Evolutionary conservation across 2,329 filamentous ascomycete genomes (phyloP).

Genomic region (Penicillium sp.): DNA sequence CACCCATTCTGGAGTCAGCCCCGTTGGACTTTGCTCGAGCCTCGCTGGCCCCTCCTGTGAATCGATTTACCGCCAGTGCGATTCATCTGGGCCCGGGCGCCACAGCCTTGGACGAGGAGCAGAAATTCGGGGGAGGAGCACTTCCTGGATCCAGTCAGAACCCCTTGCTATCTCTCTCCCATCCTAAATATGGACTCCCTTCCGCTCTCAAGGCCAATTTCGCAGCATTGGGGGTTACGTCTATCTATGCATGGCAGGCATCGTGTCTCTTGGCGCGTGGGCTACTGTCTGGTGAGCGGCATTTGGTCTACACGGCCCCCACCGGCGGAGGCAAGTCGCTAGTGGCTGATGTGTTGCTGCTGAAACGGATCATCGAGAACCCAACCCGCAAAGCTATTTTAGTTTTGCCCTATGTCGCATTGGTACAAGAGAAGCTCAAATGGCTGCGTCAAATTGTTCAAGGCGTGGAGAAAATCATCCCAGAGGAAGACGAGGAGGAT

Average conservation of each 20-base stretch:
- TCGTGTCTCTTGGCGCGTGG: constrained; percentile 71
- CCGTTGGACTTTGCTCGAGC: constrained; percentile 34
- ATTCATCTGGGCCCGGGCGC: constrained; percentile 34
- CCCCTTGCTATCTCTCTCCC: constrained; percentile 61
- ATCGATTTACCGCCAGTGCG: constrained; percentile 47
- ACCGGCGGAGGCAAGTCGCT: constrained; percentile 79
- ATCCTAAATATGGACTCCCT: constrained; percentile 68
- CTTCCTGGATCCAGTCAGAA: constrained; percentile 45
- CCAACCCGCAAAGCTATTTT: constrained; percentile 70
- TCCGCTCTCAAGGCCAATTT: constrained; percentile 66
- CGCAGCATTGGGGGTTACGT: constrained; percentile 66
- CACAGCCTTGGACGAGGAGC: constrained; percentile 13
- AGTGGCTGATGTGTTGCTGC: constrained; percentile 72
- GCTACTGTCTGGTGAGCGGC: constrained; percentile 66
- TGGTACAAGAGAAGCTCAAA: constrained; percentile 78
- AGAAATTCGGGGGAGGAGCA: constrained; percentile 51
- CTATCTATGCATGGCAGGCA: constrained; percentile 80
- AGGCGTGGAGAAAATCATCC: constrained; percentile 54
- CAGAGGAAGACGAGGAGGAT: constrained; percentile 36
- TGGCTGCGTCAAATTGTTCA: constrained; percentile 72
- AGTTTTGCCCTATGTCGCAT: constrained; percentile 75
- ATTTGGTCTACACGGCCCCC: constrained; percentile 78
- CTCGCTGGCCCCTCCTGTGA: constrained; percentile 27
- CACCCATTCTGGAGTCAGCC: constrained; percentile 17
- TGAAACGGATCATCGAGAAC: constrained; percentile 70